Evolutionary conservation across 169 alveolate genomes (phyloP), one percentile per base, ranked within the genome.

Genomic region (Plasmodium gonderi): DNA sequence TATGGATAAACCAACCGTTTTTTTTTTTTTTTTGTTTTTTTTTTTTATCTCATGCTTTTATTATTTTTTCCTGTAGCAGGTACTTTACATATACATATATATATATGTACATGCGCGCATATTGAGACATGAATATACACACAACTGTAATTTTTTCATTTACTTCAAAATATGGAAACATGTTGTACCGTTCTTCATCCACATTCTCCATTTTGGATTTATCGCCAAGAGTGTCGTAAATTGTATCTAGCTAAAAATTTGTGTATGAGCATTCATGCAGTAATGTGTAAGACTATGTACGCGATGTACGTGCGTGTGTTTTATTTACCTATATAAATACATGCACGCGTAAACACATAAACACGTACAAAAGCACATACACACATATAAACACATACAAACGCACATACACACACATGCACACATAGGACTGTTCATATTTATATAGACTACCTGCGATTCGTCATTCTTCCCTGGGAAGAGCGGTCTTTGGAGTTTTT

Each of bases 151-250:
- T 29, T 7, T 14, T 20, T 68, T 20, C 14, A n/a, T 45, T 26
- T 44, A 89, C 93, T 79, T 89, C 93, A 89, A 76, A 89, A 44
- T 77, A 89, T 8, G 93, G 93, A 89, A 89, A 89, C 81, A 78
- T 76, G 38, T 79, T 78, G 5, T 60, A 33, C 29, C 90, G 79
- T 9, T 89, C 81, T 40, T 11, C 68, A 40, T 89, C 80, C 12
- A 44, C 93, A 40, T 12, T 42, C 42, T 54, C 0, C 80, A 89
- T 14, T 6, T 89, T 47, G 38, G 26, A 36, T 49, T 89, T 89
- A 65, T 77, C 69, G n/a, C 93, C 93, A 89, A 89, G 93, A 12
- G 79, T 68, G 68, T 33, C 12, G 38, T 89, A 64, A 77, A 89
- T 89, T 29, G 72, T 23, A 23, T 89, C 90, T 45, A 89, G 90